phyloP scores from a whole-genome alignment of 306 rosid genomes.

The Prunus mume region DNA sequence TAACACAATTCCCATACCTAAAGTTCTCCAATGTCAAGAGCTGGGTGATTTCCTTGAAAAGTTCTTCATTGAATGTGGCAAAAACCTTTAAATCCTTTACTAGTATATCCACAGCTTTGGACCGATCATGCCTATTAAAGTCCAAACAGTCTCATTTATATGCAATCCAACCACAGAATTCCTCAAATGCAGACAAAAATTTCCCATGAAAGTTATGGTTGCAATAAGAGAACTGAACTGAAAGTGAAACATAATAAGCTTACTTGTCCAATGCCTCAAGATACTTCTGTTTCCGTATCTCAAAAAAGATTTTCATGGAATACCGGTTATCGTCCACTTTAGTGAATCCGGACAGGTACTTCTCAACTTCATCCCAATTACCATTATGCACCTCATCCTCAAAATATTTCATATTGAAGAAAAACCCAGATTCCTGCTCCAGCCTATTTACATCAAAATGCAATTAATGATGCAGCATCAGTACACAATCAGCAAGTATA shows the following conservation, averaged over 20 bases:
- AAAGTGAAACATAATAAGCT: slow-evolving; percentile 31
- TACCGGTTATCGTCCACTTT: slow-evolving; percentile 97
- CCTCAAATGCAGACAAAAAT: slow-evolving; percentile 7
- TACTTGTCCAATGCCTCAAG: slow-evolving; percentile 97
- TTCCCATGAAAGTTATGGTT: not conserved
- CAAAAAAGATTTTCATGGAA: slow-evolving; percentile 97
- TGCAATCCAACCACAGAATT: slow-evolving; percentile 12
- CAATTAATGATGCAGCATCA: slow-evolving; percentile 32
- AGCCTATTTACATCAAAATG: slow-evolving; percentile 48
- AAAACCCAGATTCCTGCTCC: slow-evolving; percentile 98
- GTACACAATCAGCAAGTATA: slow-evolving; percentile 17
- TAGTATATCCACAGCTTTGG: slow-evolving; percentile 88
- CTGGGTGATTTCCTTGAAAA: slow-evolving; percentile 95
- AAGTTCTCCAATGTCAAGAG: slow-evolving; percentile 89
- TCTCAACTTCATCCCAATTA: slow-evolving; percentile 99
- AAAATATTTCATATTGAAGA: slow-evolving; percentile 95
- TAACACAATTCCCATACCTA: slow-evolving; percentile 43
- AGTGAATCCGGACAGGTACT: slow-evolving; percentile 93
- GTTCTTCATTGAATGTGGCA: slow-evolving; percentile 86
- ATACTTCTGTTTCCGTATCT: slow-evolving; percentile 98
- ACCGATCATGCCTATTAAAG: slow-evolving; percentile 75
- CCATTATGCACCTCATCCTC: slow-evolving; percentile 99
- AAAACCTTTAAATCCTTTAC: slow-evolving; percentile 92
- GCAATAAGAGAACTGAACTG: not conserved
- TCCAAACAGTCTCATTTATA: slow-evolving; percentile 10